phyloP scores from a whole-genome alignment of 164 flowering plant genomes.

The Vitis riparia region DNA sequence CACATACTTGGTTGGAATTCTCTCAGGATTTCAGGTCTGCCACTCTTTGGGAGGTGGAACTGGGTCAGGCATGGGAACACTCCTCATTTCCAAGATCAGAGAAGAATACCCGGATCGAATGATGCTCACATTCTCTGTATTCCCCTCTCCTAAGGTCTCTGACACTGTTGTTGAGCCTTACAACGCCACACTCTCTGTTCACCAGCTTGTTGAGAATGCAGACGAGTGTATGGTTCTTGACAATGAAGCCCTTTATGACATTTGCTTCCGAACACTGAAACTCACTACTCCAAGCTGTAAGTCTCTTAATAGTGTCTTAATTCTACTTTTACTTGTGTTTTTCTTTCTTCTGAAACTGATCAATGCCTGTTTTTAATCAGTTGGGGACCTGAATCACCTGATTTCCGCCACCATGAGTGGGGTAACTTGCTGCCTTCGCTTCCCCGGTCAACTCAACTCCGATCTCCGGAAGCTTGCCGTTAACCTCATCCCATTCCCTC shows the following conservation, averaged over 20 bases:
- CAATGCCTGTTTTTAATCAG: conserved; percentile 12
- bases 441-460: too few species aligned
- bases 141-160: conserved; percentile 34
- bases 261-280: conserved; percentile 50
- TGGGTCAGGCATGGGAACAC: conserved; percentile 50
- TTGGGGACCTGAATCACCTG: conserved; percentile 51
- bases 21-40: conserved; percentile 39
- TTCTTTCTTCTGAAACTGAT: not conserved
- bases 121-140: too few species aligned
- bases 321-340: not conserved
- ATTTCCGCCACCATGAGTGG: conserved; percentile 60
- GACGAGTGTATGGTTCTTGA: conserved; percentile 55
- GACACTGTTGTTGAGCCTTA: conserved; percentile 52
- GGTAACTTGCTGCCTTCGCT: conserved; percentile 53
- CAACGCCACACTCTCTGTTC: conserved; percentile 51
- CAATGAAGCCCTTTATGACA: conserved; percentile 50
- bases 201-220: conserved; percentile 51
- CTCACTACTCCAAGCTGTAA: conserved; percentile 53
- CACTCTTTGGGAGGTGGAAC: conserved; percentile 49
- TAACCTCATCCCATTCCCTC: too few species aligned
- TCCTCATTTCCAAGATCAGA: conserved; percentile 1
- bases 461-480: too few species aligned
- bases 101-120: too few species aligned
- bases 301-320: conserved; percentile 11
- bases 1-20: too few species aligned